Percentiles rank a stretch among this genome's conserved stretches.
Conservation (phyloP, 495 filamentous ascomycete species). For the Baudoinia panamericana region DNA sequence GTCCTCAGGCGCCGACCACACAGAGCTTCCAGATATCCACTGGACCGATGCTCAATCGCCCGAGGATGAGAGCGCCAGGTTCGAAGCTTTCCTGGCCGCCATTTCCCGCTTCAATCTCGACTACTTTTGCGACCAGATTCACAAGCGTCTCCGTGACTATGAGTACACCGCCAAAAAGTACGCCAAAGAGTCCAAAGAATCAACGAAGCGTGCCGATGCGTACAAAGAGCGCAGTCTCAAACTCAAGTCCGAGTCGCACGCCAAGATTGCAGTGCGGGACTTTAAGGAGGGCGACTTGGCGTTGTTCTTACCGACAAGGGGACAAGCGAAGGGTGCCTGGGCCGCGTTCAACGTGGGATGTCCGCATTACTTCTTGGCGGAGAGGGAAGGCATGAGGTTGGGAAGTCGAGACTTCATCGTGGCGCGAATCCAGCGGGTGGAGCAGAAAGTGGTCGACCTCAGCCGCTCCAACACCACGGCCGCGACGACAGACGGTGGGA, state of each 20-base stretch:
- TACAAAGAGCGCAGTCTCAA: constrained; percentile 81
- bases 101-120: constrained; percentile 70
- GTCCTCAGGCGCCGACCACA: constrained; percentile 33
- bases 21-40: constrained; percentile 47
- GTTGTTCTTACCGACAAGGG: constrained; percentile 85
- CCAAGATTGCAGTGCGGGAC: constrained; percentile 90
- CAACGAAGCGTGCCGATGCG: constrained; percentile 26
- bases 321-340: constrained; percentile 89
- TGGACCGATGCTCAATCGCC: constrained; percentile 63
- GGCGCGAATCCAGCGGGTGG: constrained; percentile 80
- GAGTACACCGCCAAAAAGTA: constrained; percentile 82
- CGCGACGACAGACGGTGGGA: constrained; percentile 26
- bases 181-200: constrained; percentile 62
- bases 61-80: constrained; percentile 56
- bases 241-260: constrained; percentile 76
- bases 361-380: constrained; percentile 90
- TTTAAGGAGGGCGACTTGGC: constrained; percentile 97
- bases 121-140: constrained; percentile 63
- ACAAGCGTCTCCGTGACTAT: constrained; percentile 76
- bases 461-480: constrained; percentile 56
- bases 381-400: constrained; percentile 80
- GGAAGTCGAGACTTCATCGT: constrained; percentile 80
- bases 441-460: constrained; percentile 86
- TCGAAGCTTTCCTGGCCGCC: constrained; percentile 53
- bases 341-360: constrained; percentile 96